Percentiles rank a stretch among this genome's conserved stretches.
Evolutionary conservation across 495 filamentous ascomycete genomes (phyloP).

Genomic region (Cladorrhinum samala): DNA sequence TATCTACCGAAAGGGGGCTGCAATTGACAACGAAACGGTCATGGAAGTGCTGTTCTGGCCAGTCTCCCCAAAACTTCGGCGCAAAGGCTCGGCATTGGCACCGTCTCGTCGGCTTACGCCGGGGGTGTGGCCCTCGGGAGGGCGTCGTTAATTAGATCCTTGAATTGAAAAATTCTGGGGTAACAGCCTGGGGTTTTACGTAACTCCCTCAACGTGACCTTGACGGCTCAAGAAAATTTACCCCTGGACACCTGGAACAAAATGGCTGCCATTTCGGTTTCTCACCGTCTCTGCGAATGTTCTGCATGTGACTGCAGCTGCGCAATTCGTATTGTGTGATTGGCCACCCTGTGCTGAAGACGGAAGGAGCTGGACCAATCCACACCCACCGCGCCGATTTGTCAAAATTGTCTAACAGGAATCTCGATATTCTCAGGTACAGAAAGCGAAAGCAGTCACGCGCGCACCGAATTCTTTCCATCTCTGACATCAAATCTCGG

Average conservation of each 20-base stretch:
- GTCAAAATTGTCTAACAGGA: conserved; percentile 16
- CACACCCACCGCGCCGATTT: neutral
- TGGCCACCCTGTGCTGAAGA: conserved; percentile 5
- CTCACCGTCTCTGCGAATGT: too few relatives aligned
- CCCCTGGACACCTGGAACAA: neutral
- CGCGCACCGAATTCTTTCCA: neutral
- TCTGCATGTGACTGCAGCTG: conserved; percentile 20
- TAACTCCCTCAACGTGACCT: conserved; percentile 22
- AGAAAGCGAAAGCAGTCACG: neutral
- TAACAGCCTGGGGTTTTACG: conserved; percentile 18
- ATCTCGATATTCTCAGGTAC: conserved; percentile 10
- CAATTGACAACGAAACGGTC: too few relatives aligned
- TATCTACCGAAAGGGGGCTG: too few relatives aligned
- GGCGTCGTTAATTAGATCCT: conserved; percentile 7
- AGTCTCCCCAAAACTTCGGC: neutral
- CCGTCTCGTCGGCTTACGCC: neutral
- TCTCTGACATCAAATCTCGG: neutral
- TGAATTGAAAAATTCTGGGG: neutral
- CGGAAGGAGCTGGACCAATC: conserved; percentile 6
- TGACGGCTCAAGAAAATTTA: neutral
- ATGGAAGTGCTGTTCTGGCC: neutral
- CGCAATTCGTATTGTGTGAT: conserved; percentile 12
- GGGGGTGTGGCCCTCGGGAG: neutral
- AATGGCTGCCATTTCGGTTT: neutral
- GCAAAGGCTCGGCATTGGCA: conserved; percentile 1